Evolutionary conservation across 2,329 filamentous ascomycete species (phyloP).

Genomic region (Scleromitrula shiraiana): DNA sequence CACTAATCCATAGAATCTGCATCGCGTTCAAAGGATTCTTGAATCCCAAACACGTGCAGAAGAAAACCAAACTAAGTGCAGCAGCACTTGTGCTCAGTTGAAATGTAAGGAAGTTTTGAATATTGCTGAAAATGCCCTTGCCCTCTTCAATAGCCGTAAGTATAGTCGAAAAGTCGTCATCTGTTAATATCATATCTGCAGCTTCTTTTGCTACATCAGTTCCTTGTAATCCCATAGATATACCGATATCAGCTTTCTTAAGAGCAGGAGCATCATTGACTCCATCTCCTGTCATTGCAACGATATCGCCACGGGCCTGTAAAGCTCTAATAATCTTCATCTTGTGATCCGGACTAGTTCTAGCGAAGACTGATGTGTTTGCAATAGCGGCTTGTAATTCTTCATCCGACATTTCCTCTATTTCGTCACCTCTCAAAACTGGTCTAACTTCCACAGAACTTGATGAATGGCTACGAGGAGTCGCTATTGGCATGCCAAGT

Average conservation of each 20-base stretch:
- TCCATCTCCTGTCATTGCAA: slow-evolving; percentile 97
- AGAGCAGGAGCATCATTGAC: slow-evolving; percentile 96
- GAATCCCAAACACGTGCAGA: slow-evolving; percentile 89
- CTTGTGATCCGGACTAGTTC: slow-evolving; percentile 95
- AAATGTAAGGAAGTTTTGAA: slow-evolving; percentile 98
- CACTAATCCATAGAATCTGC: slow-evolving; percentile 99
- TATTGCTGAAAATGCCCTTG: slow-evolving; percentile 99
- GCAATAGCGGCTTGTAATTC: slow-evolving; percentile 80
- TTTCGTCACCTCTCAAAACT: slow-evolving; percentile 80
- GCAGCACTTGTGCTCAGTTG: slow-evolving; percentile 96
- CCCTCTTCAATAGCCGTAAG: slow-evolving; percentile 94
- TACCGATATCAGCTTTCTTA: slow-evolving; percentile 96
- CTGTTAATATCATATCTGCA: slow-evolving; percentile 86
- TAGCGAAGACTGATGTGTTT: slow-evolving; percentile 87
- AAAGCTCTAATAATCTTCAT: slow-evolving; percentile 92
- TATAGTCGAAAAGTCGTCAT: slow-evolving; percentile 87
- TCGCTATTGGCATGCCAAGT: slow-evolving; percentile 80
- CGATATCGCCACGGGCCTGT: slow-evolving; percentile 87
- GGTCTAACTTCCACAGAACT: slow-evolving; percentile 55
- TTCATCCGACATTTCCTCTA: slow-evolving; percentile 84
- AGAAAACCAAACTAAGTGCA: slow-evolving; percentile 78
- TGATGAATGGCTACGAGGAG: slow-evolving; percentile 41
- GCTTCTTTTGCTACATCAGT: slow-evolving; percentile 97
- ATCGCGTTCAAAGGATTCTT: slow-evolving; percentile 96
- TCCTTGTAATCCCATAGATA: slow-evolving; percentile 90